Conservation (phyloP, 73 alveolate genomes). For the Stentor coeruleus region DNA sequence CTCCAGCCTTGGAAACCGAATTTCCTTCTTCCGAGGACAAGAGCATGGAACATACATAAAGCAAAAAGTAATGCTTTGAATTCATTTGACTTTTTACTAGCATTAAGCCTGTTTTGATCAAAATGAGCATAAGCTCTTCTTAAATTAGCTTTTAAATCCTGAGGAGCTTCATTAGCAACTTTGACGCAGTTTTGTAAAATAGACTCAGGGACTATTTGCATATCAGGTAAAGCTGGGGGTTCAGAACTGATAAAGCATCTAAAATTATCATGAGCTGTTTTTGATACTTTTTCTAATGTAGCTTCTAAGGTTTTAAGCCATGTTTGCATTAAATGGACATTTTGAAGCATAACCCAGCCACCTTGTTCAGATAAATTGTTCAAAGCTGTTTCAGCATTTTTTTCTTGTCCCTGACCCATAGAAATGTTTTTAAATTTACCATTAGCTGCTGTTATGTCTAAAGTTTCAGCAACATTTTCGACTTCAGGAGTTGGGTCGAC, state of each 20-base stretch:
- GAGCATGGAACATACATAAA: constrained; percentile 98
- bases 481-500: constrained; percentile 99
- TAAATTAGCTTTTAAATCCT: constrained; percentile 96
- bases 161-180: constrained; percentile 99
- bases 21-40: constrained; percentile 96
- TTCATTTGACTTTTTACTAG: constrained; percentile 75
- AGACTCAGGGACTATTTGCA: constrained; percentile 97
- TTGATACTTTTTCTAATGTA: constrained; percentile 86
- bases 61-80: constrained; percentile 98
- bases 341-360: constrained; percentile 99
- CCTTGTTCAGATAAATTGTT: constrained; percentile 95
- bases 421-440: constrained; percentile 97
- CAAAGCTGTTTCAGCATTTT: constrained; percentile 94
- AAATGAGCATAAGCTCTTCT: constrained; percentile 98
- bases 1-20: constrained; percentile 99
- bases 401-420: constrained; percentile 99
- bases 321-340: constrained; percentile 97
- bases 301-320: constrained; percentile 76
- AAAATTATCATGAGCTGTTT: constrained; percentile 88
- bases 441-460: constrained; percentile 78
- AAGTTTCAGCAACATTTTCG: constrained; percentile 90
- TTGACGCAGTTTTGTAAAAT: constrained; percentile 92
- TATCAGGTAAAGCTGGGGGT: constrained; percentile 97
- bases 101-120: constrained; percentile 79
- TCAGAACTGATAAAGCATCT: constrained; percentile 99